Evolutionary conservation across 257 asterid genomes (phyloP).

Genomic region (Paulownia fortunei): DNA sequence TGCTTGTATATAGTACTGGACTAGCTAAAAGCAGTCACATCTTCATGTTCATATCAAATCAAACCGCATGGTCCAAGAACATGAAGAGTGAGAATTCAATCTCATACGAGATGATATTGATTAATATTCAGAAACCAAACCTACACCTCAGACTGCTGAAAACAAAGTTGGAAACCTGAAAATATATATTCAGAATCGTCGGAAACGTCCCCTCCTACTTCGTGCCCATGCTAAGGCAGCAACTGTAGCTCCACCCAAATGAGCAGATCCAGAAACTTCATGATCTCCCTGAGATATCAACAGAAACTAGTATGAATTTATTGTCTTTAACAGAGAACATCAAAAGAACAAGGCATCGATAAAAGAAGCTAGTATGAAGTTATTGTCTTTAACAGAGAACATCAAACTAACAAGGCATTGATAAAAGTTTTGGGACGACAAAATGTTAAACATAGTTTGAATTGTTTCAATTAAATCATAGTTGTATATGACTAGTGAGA

Average conservation of each 20-base stretch:
- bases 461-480: not conserved
- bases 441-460: not conserved
- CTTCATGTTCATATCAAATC: not conserved
- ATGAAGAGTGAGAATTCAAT: not conserved
- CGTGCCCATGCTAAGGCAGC: conserved; percentile 80
- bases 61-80: not conserved
- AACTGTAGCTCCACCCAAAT: conserved; percentile 85
- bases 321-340: not conserved
- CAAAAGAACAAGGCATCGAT: not conserved
- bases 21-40: not conserved
- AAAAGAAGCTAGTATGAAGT: not conserved
- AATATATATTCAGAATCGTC: conserved; percentile 46
- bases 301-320: not conserved
- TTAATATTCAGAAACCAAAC: not conserved
- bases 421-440: not conserved
- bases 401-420: not conserved
- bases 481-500: not conserved
- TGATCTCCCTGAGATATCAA: conserved; percentile 63
- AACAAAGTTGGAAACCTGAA: not conserved
- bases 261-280: conserved; percentile 74
- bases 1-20: not conserved
- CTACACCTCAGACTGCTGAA: not conserved
- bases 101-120: not conserved
- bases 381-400: not conserved
- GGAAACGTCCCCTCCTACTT: conserved; percentile 61